A percentile compares a stretch with the other conserved stretches of the same genome.
These are phyloP conservation scores for Aureobasidium sp. DNA, from an alignment of 2,329 filamentous ascomycete species.

Conservation along the genomic window DNA sequence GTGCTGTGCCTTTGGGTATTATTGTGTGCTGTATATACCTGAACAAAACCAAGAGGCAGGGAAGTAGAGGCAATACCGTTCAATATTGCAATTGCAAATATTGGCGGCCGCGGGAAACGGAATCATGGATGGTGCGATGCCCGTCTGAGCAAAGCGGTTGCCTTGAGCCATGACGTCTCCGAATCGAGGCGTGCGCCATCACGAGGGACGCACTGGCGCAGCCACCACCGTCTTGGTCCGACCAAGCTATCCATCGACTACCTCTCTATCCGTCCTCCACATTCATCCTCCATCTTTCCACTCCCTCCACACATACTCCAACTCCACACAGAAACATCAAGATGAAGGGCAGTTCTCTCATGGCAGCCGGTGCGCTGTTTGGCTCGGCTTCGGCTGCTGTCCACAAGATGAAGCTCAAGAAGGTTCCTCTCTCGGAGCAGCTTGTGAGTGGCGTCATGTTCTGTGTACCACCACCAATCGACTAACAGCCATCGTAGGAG, in stretches of 20 bases:
- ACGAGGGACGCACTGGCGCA: neutral
- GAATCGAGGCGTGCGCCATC: neutral
- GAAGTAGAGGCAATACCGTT: neutral
- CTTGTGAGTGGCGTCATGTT: constrained; percentile 53
- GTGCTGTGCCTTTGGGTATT: neutral
- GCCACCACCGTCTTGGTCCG: constrained; percentile 4
- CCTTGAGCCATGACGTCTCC: neutral
- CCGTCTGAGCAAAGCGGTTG: neutral
- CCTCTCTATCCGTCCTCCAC: constrained; percentile 6
- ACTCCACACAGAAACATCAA: constrained; percentile 12
- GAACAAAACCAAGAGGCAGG: neutral
- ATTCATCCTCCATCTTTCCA: neutral
- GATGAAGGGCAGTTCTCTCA: constrained; percentile 81
- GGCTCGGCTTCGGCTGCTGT: constrained; percentile 76
- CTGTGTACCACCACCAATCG: neutral
- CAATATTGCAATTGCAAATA: constrained; percentile 4
- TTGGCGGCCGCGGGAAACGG: constrained; percentile 1
- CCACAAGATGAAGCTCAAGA: constrained; percentile 97
- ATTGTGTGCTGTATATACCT: neutral
- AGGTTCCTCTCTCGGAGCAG: constrained; percentile 86
- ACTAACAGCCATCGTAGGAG: constrained; percentile 45
- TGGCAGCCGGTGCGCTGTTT: constrained; percentile 70
- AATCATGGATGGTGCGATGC: neutral
- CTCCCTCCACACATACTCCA: neutral
- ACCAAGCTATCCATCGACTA: constrained; percentile 6